phyloP scores from a whole-genome alignment of 352 stramenopile species.

The Globisporangium yorkense region DNA sequence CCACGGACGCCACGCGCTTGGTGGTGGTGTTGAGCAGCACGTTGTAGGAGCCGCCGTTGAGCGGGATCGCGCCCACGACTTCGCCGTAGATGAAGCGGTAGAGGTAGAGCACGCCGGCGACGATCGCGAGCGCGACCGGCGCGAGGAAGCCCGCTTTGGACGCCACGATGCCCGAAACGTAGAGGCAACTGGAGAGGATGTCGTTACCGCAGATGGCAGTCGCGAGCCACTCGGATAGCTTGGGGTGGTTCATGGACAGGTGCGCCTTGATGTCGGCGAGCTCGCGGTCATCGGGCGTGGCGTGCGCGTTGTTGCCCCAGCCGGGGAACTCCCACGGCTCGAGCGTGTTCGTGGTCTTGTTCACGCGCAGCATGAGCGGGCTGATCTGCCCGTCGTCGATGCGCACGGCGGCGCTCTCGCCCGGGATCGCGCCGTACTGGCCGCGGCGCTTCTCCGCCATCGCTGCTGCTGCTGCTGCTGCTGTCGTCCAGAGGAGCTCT shows the following conservation, averaged over 20 bases:
- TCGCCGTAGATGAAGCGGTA: slow-evolving; percentile 94
- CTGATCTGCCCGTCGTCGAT: slow-evolving; percentile 46
- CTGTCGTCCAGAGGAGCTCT: slow-evolving; percentile 7
- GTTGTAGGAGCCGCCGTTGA: slow-evolving; percentile 96
- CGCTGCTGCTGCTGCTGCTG: slow-evolving; percentile 22
- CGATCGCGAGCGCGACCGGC: slow-evolving; percentile 85
- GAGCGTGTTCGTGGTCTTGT: slow-evolving; percentile 62
- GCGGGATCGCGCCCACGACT: slow-evolving; percentile 89
- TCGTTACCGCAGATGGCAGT: slow-evolving; percentile 96
- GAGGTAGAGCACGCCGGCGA: slow-evolving; percentile 85
- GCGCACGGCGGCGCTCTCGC: slow-evolving; percentile 21
- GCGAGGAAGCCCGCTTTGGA: slow-evolving; percentile 89
- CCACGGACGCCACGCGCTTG: slow-evolving; percentile 91
- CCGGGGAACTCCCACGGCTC: slow-evolving; percentile 85
- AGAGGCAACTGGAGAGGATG: slow-evolving; percentile 92
- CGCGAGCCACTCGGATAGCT: slow-evolving; percentile 90
- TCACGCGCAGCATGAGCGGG: slow-evolving; percentile 66
- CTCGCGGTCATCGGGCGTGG: slow-evolving; percentile 55
- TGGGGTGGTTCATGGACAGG: slow-evolving; percentile 68
- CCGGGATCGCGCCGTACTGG: slow-evolving; percentile 58
- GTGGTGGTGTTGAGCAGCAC: slow-evolving; percentile 94
- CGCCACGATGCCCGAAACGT: slow-evolving; percentile 81
- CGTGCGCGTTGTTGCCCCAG: slow-evolving; percentile 64
- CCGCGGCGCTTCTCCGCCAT: slow-evolving; percentile 37
- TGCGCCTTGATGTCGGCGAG: slow-evolving; percentile 71